These are phyloP conservation scores for Geotrichum citri-aurantii DNA, from an alignment of 1,139 yeast genomes.

Conservation along the genomic window DNA sequence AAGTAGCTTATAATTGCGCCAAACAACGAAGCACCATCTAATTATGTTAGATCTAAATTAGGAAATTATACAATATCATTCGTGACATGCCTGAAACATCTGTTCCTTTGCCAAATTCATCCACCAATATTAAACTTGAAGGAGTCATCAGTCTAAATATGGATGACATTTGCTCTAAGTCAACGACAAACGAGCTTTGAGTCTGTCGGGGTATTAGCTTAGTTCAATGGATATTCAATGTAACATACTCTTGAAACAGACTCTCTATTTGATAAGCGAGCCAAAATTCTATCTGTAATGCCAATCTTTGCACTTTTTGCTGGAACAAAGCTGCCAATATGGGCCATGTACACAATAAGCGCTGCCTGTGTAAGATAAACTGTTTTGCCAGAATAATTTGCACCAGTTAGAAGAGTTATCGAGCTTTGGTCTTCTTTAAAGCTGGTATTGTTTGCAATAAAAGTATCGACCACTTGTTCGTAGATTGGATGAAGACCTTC, in stretches of 20 bases:
- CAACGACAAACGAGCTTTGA: conserved; percentile 45
- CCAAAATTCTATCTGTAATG: conserved; percentile 41
- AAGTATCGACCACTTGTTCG: conserved; percentile 37
- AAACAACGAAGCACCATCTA: conserved; percentile 44
- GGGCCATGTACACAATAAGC: conserved; percentile 42
- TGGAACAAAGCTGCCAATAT: conserved; percentile 49
- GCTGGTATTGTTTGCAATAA: conserved; percentile 38
- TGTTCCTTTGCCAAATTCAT: conserved; percentile 52
- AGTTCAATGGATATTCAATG: too few relatives aligned
- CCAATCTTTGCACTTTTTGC: conserved; percentile 42
- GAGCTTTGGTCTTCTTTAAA: conserved; percentile 27
- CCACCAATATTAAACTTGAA: conserved; percentile 41
- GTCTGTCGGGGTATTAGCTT: conserved; percentile 18
- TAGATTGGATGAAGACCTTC: conserved; percentile 42
- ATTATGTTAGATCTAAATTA: background rate
- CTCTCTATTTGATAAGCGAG: conserved; percentile 43
- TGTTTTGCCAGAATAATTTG: conserved; percentile 50
- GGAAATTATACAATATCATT: conserved; percentile 10
- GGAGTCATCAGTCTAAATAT: conserved; percentile 37
- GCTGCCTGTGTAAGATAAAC: conserved; percentile 44
- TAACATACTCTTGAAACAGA: conserved; percentile 34
- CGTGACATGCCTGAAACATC: conserved; percentile 28
- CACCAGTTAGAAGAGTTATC: conserved; percentile 42
- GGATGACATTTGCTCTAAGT: conserved; percentile 43
- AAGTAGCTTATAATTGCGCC: conserved; percentile 38